phyloP scores from a whole-genome alignment of 495 filamentous ascomycete genomes.

The Penicillium tannophilum region DNA sequence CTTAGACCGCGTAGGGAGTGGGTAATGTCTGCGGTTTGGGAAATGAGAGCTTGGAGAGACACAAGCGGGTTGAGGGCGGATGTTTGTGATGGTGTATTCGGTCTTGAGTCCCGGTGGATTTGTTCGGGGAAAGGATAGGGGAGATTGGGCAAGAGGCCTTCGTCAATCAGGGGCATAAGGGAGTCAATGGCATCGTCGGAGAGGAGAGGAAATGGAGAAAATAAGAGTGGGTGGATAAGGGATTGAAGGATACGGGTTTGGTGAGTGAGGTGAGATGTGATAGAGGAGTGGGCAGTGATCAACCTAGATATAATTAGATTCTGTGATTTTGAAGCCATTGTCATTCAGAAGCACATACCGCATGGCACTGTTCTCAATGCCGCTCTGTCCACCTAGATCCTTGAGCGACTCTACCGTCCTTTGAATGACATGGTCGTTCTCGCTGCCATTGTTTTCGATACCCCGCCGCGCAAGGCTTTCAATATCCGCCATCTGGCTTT shows the following conservation, averaged over 20 bases:
- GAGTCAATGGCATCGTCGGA: conserved; percentile 68
- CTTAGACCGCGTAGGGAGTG: conserved; percentile 79
- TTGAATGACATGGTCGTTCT: conserved; percentile 67
- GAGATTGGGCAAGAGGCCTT: conserved; percentile 51
- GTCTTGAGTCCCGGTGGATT: conserved; percentile 50
- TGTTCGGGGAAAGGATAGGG: conserved; percentile 53
- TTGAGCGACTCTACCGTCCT: conserved; percentile 72
- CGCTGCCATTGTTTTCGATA: conserved; percentile 69
- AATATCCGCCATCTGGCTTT: conserved; percentile 74
- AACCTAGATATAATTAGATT: conserved; percentile 54
- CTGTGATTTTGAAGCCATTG: conserved; percentile 15
- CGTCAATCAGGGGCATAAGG: conserved; percentile 65
- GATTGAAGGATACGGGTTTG: conserved; percentile 82
- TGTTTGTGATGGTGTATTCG: conserved; percentile 37
- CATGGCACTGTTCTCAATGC: conserved; percentile 76
- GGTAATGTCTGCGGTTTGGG: conserved; percentile 72
- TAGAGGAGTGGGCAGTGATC: conserved; percentile 83
- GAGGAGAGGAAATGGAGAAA: conserved; percentile 54
- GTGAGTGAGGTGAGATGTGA: conserved; percentile 81
- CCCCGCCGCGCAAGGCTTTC: conserved; percentile 74
- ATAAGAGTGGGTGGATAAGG: conserved; percentile 68
- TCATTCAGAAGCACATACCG: conserved; percentile 54
- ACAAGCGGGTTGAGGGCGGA: conserved; percentile 49
- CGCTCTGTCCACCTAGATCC: conserved; percentile 79
- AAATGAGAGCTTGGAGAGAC: conserved; percentile 54